Evolutionary conservation across 345 rosid genomes (phyloP), one percentile per base, ranked within the genome.

Genomic region (Mangifera indica): DNA sequence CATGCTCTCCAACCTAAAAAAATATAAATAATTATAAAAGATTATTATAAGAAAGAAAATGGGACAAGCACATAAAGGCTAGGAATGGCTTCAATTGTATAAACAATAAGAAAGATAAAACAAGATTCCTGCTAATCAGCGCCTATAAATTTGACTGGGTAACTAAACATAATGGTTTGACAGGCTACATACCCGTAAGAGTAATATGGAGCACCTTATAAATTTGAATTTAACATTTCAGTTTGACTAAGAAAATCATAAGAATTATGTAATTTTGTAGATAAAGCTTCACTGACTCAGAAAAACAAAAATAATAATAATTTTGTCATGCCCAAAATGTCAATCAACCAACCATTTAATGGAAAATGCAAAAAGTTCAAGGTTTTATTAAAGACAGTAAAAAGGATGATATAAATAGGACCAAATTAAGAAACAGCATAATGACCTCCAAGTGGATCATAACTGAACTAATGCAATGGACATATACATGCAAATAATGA

Each of bases 1-100:
- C 98, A 76, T 79, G 78, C 69, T 83, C 84, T 69, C 88, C 87
- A 66, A 95, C 88, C 98, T 95, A 78, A 72, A 81, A 63, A 37
- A 34, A 76, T 60, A 74, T 60, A n/a, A 17, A 46, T 4, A 29
- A 24, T 58, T 40, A 46, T 5, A 44, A 54, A 29, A 40, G 59
- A 13, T 54, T 6, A 3, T 32, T 61, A 42, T 29, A 5, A 45
- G 59, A 67, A 32, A 67, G 22, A 67, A 29, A 24, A 48, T 29
- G 21, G 40, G 17, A 22, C 26, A 15, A 62, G 29, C 63, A 62
- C 7, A 74, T 25, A 71, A 42, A 26, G 42, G n/a, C 20, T 24
- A 54, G 2, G 25, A 53, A 63, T 24, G 8, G 22, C 54, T 20
- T 2, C n/a, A 54, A 42, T 6, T 11, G n/a, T 46, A 34, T 11